Base-by-base conservation (phyloP, 176 grass and related monocot genomes). In the Microstegium vimineum region DNA sequence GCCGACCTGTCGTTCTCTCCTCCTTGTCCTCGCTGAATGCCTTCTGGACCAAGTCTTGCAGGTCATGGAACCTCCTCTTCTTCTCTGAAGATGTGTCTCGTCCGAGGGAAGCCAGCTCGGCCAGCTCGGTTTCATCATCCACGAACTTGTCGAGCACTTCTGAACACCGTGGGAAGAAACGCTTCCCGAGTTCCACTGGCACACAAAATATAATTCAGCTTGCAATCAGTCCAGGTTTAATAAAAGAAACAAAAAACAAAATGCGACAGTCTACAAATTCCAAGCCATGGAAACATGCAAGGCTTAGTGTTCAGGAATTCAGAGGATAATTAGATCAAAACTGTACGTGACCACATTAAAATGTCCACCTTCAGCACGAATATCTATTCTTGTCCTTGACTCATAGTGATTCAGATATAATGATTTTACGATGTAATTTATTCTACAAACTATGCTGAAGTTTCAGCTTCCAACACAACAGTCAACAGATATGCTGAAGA, bases 21-120 rank as follows among this genome's bases (percentile, higher is more conserved):
- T 93, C 88, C 56, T 81, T 95, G 81, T 99, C 97, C 91, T 92
- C 89, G 4, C 70, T 36, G 87, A 99, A 99, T 10, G 93, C 97
- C 81, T 81, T 90, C 16, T 67, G 40, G 22, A 99, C 10, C 14
- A 83, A 27, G 52, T 92, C 85, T 49, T 96, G 93, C 63, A 99
- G 62, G 40, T 96, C 93, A 10, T 88, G 62, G 35, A 81, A 94
- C 34, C 83, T 91, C 74, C 49, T 83, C 83, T 34, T 87, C 82
- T 88, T 95, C 45, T 93, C 89, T 3, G 41, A 32, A 0, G 87
- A 85, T 15, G 43, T 61, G 26, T 92, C 89, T 63, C 77, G 86
- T 25, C 77, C 76, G 0, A 81, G 75, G 11, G 61, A 92, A 64
- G 22, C 71, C 7, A 85, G 42, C 35, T 85, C 87, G 10, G 22